These are phyloP conservation scores for Aegilops bicornis DNA, from an alignment of 176 grass and related monocot species.

Conservation along the genomic window DNA sequence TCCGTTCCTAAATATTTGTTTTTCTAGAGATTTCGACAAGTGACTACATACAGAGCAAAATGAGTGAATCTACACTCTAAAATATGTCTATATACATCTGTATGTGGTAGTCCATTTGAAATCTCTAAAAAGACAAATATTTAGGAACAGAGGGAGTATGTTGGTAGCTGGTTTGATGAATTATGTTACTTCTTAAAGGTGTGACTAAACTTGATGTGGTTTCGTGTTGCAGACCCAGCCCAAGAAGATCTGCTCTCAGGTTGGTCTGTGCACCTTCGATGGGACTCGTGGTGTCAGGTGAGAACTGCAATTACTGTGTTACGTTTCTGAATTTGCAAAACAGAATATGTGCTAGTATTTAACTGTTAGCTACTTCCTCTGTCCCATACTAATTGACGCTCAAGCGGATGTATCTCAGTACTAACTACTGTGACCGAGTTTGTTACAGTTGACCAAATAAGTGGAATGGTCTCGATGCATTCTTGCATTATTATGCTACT, in stretches of 20 bases:
- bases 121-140: too few species aligned
- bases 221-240: constrained; percentile 59
- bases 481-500: background rate
- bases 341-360: background rate
- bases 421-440: background rate
- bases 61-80: too few species aligned
- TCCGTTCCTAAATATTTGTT: too few species aligned
- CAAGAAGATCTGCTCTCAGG: constrained; percentile 57
- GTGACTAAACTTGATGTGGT: background rate
- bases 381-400: too few species aligned
- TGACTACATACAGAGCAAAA: too few species aligned
- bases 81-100: too few species aligned
- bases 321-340: background rate
- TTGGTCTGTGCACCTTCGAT: constrained; percentile 75
- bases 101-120: too few species aligned
- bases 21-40: too few species aligned
- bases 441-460: background rate
- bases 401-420: too few species aligned
- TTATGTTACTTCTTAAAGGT: background rate
- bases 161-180: background rate
- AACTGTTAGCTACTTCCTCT: background rate
- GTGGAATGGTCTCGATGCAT: background rate
- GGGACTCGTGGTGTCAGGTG: constrained; percentile 67
- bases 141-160: too few species aligned
- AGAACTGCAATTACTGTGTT: constrained; percentile 2